Conservation (phyloP, 345 rosid species). For the Clausena lansium region DNA sequence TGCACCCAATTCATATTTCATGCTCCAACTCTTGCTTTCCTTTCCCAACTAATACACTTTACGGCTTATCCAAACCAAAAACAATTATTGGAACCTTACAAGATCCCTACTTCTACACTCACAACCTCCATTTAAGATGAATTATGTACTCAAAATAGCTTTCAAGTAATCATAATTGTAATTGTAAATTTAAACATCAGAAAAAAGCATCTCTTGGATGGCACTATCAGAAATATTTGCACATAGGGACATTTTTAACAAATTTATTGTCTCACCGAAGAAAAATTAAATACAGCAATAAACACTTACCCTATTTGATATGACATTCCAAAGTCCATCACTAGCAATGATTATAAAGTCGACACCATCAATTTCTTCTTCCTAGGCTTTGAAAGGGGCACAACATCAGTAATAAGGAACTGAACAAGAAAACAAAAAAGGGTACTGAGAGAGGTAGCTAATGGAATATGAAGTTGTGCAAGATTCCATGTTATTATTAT, state of each 20-base stretch:
- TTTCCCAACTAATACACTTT: background rate
- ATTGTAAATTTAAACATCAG: background rate
- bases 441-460: background rate
- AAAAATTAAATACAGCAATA: background rate
- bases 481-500: background rate
- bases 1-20: background rate
- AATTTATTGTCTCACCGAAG: background rate
- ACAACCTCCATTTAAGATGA: background rate
- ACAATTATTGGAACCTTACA: background rate
- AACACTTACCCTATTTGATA: constrained; percentile 45
- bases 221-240: background rate
- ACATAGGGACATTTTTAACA: background rate
- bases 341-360: constrained; percentile 60
- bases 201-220: background rate
- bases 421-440: background rate
- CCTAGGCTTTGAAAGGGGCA: constrained; percentile 31
- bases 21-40: background rate
- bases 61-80: no score
- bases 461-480: background rate
- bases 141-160: background rate
- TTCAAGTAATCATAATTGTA: background rate
- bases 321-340: constrained; percentile 64
- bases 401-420: constrained; percentile 9
- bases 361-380: constrained; percentile 44
- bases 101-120: background rate